A percentile compares a stretch with the other conserved stretches of the same genome.
Conservation (phyloP, 345 rosid genomes). For the Heritiera littoralis region DNA sequence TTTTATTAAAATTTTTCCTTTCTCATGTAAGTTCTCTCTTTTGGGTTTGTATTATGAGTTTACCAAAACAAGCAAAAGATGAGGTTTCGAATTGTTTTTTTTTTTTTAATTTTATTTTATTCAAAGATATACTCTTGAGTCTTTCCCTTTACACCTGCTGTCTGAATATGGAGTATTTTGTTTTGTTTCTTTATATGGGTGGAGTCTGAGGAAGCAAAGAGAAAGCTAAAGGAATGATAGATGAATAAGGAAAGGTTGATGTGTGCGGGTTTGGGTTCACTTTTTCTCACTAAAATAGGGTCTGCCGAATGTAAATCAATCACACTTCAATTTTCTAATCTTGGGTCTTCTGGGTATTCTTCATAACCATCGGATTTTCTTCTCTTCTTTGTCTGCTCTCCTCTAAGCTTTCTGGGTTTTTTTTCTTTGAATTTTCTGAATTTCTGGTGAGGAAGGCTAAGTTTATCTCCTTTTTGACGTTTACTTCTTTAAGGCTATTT, state of each 20-base stretch:
- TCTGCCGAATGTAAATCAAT: not conserved
- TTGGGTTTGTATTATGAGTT: not conserved
- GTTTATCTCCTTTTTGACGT: not conserved
- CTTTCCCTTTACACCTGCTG: conserved; percentile 8
- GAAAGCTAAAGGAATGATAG: not conserved
- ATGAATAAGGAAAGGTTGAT: conserved; percentile 22
- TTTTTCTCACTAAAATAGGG: not conserved
- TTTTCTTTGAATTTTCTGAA: not conserved
- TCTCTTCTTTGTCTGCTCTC: not conserved
- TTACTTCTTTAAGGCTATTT: not conserved
- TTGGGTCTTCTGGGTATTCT: conserved; percentile 6
- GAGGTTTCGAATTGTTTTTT: not conserved
- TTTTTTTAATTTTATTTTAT: not conserved
- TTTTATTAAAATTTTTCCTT: not conserved
- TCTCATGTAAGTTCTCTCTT: not conserved
- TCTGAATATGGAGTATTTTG: not conserved
- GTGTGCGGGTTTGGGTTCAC: not conserved
- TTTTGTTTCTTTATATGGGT: conserved; percentile 8
- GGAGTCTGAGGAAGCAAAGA: conserved; percentile 13
- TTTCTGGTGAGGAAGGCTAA: not conserved
- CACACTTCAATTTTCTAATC: not conserved
- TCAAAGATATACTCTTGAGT: not conserved
- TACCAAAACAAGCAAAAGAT: conserved; percentile 22
- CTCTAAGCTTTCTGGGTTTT: conserved; percentile 7
- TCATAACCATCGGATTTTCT: not conserved